These are phyloP conservation scores for Sanghuangporus sanghuang DNA, from an alignment of 1,284 basidiomycete genomes.

Conservation along the genomic window DNA sequence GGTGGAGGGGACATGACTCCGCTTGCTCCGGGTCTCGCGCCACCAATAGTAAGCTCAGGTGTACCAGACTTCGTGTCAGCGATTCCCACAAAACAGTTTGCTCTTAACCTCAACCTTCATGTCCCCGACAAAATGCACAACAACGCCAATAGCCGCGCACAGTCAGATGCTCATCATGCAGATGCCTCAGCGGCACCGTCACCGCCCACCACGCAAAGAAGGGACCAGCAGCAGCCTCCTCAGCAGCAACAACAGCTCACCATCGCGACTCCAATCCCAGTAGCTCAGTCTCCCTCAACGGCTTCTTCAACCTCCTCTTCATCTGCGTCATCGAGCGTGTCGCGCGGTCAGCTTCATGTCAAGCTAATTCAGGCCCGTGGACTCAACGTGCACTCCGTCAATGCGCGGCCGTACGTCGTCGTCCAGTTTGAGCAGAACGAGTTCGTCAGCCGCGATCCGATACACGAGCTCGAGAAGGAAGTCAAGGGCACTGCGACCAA, in stretches of 20 bases:
- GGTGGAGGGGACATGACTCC: constrained; percentile 25
- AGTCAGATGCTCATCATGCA: constrained; percentile 26
- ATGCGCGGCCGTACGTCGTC: constrained; percentile 88
- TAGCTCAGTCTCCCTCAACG: constrained; percentile 26
- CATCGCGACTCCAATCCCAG: constrained; percentile 26
- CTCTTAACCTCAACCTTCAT: constrained; percentile 60
- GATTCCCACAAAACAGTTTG: constrained; percentile 53
- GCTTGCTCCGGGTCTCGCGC: constrained; percentile 26
- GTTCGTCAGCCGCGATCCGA: constrained; percentile 91
- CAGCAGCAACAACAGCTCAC: background rate
- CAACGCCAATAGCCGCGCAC: constrained; percentile 43
- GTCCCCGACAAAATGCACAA: constrained; percentile 70
- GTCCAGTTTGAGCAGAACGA: constrained; percentile 99
- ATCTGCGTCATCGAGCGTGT: constrained; percentile 27
- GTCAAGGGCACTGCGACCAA: constrained; percentile 74
- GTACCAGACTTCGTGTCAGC: constrained; percentile 43
- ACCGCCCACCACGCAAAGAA: constrained; percentile 28
- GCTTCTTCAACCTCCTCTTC: constrained; percentile 28
- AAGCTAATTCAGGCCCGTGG: constrained; percentile 91
- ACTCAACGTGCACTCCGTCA: constrained; percentile 68
- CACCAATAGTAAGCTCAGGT: constrained; percentile 34
- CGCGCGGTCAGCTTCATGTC: constrained; percentile 86
- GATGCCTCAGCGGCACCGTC: constrained; percentile 36
- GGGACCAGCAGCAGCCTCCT: background rate
- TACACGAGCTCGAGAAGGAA: constrained; percentile 80